Percentiles rank a stretch among this genome's conserved stretches.
Conservation (phyloP, 768 basidiomycete species). For the Basidioascus undulatus region DNA sequence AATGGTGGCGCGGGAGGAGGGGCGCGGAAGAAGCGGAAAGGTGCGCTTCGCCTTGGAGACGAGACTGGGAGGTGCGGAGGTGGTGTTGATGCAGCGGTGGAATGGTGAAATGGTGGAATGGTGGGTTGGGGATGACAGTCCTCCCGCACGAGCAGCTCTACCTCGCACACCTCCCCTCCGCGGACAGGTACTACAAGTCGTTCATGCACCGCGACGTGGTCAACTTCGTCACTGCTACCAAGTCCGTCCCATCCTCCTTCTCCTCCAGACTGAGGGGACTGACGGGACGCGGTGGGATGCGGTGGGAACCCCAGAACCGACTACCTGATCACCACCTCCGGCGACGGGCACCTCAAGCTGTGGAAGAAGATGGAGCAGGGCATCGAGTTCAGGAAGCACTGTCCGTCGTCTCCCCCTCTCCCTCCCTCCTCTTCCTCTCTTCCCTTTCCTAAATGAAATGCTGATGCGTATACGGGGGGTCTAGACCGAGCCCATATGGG, state of each 20-base stretch:
- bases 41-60: slow-evolving; percentile 18
- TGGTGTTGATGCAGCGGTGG: no score
- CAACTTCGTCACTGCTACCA: slow-evolving; percentile 70
- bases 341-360: slow-evolving; percentile 88
- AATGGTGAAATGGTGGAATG: slow-evolving; percentile 10
- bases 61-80: not conserved
- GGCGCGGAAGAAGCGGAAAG: slow-evolving; percentile 59
- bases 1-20: slow-evolving; percentile 6
- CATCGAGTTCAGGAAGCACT: no score
- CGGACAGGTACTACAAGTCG: slow-evolving; percentile 86
- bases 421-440: no score
- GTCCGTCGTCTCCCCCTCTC: no score
- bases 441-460: no score
- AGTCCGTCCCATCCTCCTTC: slow-evolving; percentile 26
- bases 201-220: slow-evolving; percentile 94
- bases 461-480: no score
- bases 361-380: slow-evolving; percentile 99
- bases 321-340: slow-evolving; percentile 78
- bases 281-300: no score
- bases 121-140: slow-evolving; percentile 26
- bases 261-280: no score
- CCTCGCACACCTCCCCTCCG: slow-evolving; percentile 69
- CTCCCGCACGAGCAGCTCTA: slow-evolving; percentile 81
- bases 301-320: no score
- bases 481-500: slow-evolving; percentile 74